Conservation (phyloP, 1,284 basidiomycete species). For the Cutaneotrichosporon dermatis region DNA sequence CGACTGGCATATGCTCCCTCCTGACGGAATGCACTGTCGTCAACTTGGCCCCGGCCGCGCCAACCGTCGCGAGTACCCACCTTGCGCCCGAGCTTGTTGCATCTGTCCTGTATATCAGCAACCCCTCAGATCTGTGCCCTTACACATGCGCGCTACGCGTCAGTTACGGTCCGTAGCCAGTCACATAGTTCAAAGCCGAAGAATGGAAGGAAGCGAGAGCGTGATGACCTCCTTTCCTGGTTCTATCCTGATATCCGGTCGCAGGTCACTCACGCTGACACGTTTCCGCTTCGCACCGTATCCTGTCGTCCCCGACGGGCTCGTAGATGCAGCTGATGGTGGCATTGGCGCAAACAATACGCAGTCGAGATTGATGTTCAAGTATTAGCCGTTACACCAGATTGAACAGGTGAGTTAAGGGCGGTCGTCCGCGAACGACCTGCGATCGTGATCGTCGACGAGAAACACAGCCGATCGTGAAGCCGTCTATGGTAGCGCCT, state of each 20-base stretch:
- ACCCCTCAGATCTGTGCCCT: not conserved
- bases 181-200: not conserved
- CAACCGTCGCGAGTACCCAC: not conserved
- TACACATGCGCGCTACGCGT: constrained; percentile 2
- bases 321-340: not conserved
- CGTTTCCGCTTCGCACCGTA: constrained; percentile 1
- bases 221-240: too few relatives aligned
- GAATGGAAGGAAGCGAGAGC: too few relatives aligned
- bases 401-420: too few relatives aligned
- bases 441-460: not conserved
- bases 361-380: too few relatives aligned
- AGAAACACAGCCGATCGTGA: too few relatives aligned
- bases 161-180: too few relatives aligned
- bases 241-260: too few relatives aligned
- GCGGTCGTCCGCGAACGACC: too few relatives aligned
- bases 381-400: too few relatives aligned
- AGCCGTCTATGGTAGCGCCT: too few relatives aligned
- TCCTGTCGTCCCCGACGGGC: not conserved
- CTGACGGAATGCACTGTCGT: constrained; percentile 8
- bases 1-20: constrained; percentile 7
- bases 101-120: constrained; percentile 7
- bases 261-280: not conserved
- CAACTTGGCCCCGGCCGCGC: not conserved
- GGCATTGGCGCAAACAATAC: not conserved
- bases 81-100: constrained; percentile 16